These are phyloP conservation scores for Paraphaeosphaeria sporulosa DNA, from an alignment of 2,329 filamentous ascomycete species.

Conservation along the genomic window DNA sequence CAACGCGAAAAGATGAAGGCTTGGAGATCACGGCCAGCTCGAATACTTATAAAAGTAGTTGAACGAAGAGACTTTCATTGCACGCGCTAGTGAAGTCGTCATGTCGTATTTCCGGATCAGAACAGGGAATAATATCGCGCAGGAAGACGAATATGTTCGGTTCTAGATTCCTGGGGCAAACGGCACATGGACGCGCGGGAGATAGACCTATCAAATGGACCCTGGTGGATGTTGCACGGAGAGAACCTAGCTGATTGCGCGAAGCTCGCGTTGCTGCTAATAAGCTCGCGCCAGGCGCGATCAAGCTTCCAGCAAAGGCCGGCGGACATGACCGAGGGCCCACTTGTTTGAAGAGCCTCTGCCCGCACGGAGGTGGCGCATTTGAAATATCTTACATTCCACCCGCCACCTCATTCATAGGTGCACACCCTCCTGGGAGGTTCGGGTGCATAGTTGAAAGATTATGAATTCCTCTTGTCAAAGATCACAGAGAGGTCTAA, in stretches of 20 bases:
- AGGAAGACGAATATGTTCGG: background rate
- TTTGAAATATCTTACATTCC: background rate
- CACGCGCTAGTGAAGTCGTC: constrained; percentile 2
- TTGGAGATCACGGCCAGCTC: background rate
- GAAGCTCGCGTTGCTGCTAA: background rate
- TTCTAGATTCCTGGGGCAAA: background rate
- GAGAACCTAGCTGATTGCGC: background rate
- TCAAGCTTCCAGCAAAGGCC: background rate
- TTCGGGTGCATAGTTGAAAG: too few species aligned
- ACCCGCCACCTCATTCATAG: background rate
- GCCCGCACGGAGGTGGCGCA: background rate
- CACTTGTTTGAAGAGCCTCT: background rate
- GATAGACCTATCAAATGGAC: constrained; percentile 7
- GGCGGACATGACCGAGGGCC: constrained; percentile 1
- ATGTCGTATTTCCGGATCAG: background rate
- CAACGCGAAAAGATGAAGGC: background rate
- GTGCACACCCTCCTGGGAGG: too few species aligned
- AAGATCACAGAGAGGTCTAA: too few species aligned
- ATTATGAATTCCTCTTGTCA: too few species aligned
- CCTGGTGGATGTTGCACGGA: background rate
- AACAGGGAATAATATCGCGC: constrained; percentile 2
- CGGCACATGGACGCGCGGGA: background rate
- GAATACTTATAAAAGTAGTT: background rate
- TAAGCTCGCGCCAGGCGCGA: background rate
- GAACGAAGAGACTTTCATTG: constrained; percentile 1